phyloP scores from a whole-genome alignment of 2,329 filamentous ascomycete species.

The Rhytidhysteron rufulum region DNA sequence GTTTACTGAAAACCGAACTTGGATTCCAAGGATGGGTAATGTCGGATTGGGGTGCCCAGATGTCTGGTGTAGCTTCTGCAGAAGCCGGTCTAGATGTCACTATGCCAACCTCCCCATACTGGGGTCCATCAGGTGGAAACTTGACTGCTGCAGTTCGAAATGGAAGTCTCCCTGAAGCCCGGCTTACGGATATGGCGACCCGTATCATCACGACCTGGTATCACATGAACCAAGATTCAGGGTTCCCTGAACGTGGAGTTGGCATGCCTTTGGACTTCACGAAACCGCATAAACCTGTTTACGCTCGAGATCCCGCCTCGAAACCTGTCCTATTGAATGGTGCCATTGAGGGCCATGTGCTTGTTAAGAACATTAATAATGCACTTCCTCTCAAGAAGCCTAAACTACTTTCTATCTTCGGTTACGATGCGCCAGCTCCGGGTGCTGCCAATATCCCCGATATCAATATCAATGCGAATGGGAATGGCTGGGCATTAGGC shows the following conservation, averaged over 20 bases:
- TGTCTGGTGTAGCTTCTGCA: conserved; percentile 42
- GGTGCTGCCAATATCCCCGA: too few relatives aligned
- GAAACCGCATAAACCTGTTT: conserved; percentile 50
- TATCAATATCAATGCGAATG: too few relatives aligned
- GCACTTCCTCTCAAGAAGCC: conserved; percentile 53
- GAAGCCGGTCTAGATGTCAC: conserved; percentile 47
- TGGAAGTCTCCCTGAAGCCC: conserved; percentile 35
- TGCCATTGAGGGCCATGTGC: conserved; percentile 39
- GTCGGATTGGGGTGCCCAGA: conserved; percentile 44
- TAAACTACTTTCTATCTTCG: conserved; percentile 47
- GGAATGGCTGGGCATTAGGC: too few relatives aligned
- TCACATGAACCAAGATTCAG: conserved; percentile 38
- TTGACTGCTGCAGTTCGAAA: conserved; percentile 38
- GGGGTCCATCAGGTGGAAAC: conserved; percentile 36
- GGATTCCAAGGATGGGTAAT: conserved; percentile 45
- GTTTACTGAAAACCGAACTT: conserved; percentile 49
- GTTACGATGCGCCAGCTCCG: conserved; percentile 50
- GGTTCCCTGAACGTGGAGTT: conserved; percentile 32
- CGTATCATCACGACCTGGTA: conserved; percentile 47
- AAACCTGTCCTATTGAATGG: conserved; percentile 39
- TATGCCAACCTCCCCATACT: conserved; percentile 33
- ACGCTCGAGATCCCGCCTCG: conserved; percentile 51
- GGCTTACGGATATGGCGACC: conserved; percentile 46
- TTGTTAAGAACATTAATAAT: conserved; percentile 48
- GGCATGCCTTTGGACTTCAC: conserved; percentile 41